Evolutionary conservation across 2,329 filamentous ascomycete genomes (phyloP).

Genomic region (Cladosporium austrohemisphaericum): DNA sequence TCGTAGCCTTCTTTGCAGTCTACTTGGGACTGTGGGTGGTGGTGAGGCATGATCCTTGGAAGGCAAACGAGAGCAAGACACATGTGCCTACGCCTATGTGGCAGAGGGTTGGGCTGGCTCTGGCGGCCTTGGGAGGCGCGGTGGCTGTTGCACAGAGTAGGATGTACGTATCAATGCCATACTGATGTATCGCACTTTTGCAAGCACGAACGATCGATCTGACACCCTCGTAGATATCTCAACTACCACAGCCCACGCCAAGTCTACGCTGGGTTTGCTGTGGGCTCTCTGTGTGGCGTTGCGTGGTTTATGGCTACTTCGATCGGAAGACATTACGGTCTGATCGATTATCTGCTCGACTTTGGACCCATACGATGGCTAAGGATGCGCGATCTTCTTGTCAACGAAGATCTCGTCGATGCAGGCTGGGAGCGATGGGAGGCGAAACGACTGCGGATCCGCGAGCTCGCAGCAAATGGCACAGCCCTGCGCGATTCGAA

Average conservation of each 20-base stretch:
- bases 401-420: conserved; percentile 84
- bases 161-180: conserved; percentile 55
- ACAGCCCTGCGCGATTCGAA: not conserved
- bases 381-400: conserved; percentile 75
- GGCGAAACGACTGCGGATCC: conserved; percentile 16
- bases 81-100: conserved; percentile 56
- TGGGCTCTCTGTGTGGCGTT: conserved; percentile 67
- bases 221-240: conserved; percentile 39
- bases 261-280: conserved; percentile 73
- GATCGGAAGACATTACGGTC: conserved; percentile 62
- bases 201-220: too few species aligned
- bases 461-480: not conserved
- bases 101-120: conserved; percentile 56
- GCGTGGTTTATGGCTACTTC: conserved; percentile 75
- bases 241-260: conserved; percentile 88
- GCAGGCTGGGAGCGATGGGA: conserved; percentile 95
- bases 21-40: conserved; percentile 82
- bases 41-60: conserved; percentile 63
- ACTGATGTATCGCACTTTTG: not conserved
- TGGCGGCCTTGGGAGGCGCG: conserved; percentile 39
- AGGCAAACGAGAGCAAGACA: conserved; percentile 23
- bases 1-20: conserved; percentile 85
- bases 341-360: conserved; percentile 69
- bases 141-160: conserved; percentile 69
- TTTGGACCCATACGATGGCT: conserved; percentile 61